Evolutionary conservation across 331 rosid genomes (phyloP).

Genomic region (Rhamnella rubrinervis): DNA sequence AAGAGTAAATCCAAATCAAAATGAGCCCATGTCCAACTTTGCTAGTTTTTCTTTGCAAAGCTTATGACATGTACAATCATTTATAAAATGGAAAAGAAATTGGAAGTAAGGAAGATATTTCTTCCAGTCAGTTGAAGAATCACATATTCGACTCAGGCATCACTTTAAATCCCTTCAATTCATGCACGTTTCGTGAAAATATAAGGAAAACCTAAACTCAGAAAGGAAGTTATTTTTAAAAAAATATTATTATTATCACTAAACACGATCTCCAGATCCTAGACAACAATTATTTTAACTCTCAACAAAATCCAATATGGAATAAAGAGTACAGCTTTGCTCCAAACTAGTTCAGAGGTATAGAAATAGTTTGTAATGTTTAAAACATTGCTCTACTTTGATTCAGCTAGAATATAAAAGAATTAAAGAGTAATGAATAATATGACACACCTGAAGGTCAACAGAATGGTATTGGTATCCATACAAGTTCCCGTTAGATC

Average conservation of each 20-base stretch:
- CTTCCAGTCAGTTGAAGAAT: too few species aligned
- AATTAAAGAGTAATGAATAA: neutral
- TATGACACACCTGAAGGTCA: slow-evolving; percentile 36
- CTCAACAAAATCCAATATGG: neutral
- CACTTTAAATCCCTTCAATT: too few species aligned
- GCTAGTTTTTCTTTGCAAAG: neutral
- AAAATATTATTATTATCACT: too few species aligned
- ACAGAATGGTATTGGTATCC: slow-evolving; percentile 42
- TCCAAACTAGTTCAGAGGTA: too few species aligned
- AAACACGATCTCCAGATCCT: too few species aligned
- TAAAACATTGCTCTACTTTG: neutral
- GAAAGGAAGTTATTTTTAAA: too few species aligned
- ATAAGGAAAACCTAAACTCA: too few species aligned
- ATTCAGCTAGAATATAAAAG: neutral
- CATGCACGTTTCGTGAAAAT: too few species aligned
- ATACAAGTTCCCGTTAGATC: slow-evolving; percentile 32
- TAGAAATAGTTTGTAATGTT: too few species aligned
- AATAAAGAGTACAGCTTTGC: too few species aligned
- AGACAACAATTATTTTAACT: neutral
- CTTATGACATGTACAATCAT: neutral
- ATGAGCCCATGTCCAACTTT: slow-evolving; percentile 14
- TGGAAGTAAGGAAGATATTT: neutral
- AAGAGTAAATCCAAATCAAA: slow-evolving; percentile 7
- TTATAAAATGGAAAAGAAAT: neutral
- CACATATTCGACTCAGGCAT: too few species aligned